Base-by-base conservation (phyloP, 768 basidiomycete genomes). In the Xerocomellus chrysenteron region DNA sequence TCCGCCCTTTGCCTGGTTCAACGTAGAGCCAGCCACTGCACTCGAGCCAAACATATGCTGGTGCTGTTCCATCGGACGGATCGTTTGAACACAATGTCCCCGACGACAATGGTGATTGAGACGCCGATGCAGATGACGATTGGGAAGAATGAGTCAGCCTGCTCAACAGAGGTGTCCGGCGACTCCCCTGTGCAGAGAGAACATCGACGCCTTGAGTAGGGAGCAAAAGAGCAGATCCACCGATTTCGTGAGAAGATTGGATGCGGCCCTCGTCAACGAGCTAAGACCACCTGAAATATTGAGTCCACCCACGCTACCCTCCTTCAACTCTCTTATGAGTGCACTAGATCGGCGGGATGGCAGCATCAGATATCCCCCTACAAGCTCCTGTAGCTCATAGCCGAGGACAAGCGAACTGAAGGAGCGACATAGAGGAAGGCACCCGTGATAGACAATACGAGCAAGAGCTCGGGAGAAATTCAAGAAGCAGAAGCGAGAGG, bases 1-100 rank as follows among this genome's bases (percentile, higher is more conserved):
- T 97, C 37, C 94, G 78, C 1, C 94, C 94, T 67, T 98, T 98
- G 1, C 94, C 93, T 0, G 93, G 88, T 75, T 99, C 96, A 54
- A 91, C 82, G 65, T 95, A 89, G 40, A 98, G 78, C 32, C 92
- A 78, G 1, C 96, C 96, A n/a, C 87, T 79, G 47, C 86, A 88
- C 69, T 97, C 93, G 16, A 98, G 78, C 96, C 96, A 99, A 19
- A 94, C 81, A 72, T 88, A 94, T 2, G 63, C 63, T 2, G 77
- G 77, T 41, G 42, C 0, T 33, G 52, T 41, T 19, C 39, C 44
- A 13, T 53, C 45, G 60, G 54, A 45, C 3, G 41, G 3, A 49
- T 51, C 45, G 17, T 36, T 43, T 32, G 50, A 52, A 32, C n/a
- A 47, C 13, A 4, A 26, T 9, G 49, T 14, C 9, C 14, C 54